These are phyloP conservation scores for Penicillium polonicum DNA, from an alignment of 2,329 filamentous ascomycete genomes.

Conservation along the genomic window DNA sequence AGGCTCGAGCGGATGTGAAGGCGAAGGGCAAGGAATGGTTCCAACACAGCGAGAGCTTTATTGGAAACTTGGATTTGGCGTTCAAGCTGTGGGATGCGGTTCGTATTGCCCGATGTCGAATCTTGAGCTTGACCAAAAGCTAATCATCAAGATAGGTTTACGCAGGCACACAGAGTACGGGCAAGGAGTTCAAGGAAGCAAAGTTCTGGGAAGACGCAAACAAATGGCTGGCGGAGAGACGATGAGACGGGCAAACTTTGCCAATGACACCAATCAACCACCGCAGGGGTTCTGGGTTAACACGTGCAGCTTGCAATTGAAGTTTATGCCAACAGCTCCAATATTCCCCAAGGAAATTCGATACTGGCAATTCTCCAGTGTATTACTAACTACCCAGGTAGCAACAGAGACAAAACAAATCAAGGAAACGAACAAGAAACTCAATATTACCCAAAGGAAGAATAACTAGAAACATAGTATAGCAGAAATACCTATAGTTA, in stretches of 20 bases:
- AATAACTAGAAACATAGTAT: background rate
- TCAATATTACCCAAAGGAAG: background rate
- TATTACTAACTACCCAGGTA: slow-evolving; percentile 25
- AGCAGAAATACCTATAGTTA: background rate
- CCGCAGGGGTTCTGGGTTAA: slow-evolving; percentile 11
- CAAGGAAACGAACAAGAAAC: slow-evolving; percentile 4
- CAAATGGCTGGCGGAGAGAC: slow-evolving; percentile 53
- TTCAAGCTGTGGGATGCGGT: slow-evolving; percentile 67
- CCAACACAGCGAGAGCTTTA: slow-evolving; percentile 58
- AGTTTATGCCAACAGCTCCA: slow-evolving; percentile 7
- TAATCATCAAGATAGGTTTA: slow-evolving; percentile 49
- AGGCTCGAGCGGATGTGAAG: slow-evolving; percentile 52
- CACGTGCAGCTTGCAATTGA: slow-evolving; percentile 8
- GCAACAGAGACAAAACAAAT: slow-evolving; percentile 11
- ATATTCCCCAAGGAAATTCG: slow-evolving; percentile 3
- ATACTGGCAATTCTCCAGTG: slow-evolving; percentile 18
- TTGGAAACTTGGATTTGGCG: slow-evolving; percentile 57
- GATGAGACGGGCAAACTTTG: slow-evolving; percentile 26
- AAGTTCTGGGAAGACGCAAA: slow-evolving; percentile 60
- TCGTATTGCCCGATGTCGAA: slow-evolving; percentile 32
- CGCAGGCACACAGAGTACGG: slow-evolving; percentile 56
- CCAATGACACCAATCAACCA: slow-evolving; percentile 5
- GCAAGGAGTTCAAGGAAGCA: slow-evolving; percentile 52
- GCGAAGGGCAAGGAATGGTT: slow-evolving; percentile 60
- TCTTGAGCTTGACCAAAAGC: background rate